Evolutionary conservation across 75 land plant species (phyloP).

Genomic region (Adiantum capillusveneris): DNA sequence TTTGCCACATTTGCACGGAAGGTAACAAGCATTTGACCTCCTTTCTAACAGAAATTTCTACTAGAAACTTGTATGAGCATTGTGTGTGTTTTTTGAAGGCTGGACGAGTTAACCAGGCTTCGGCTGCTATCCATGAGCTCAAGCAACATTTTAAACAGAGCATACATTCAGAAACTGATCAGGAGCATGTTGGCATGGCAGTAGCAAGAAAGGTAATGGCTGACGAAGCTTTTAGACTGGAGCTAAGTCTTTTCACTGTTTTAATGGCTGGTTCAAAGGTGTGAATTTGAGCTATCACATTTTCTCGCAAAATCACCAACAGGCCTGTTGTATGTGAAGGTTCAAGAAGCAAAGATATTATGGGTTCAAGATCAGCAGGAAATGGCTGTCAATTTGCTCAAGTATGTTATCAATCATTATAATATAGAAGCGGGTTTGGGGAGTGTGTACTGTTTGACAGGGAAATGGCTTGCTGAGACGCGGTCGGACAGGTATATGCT

Average conservation of each 20-base stretch:
- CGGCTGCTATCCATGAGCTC: conserved; percentile 72
- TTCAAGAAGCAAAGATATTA: conserved; percentile 93
- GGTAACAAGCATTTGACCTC: conserved; percentile 28
- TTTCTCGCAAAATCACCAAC: too few species aligned
- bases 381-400: conserved; percentile 80
- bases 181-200: too few species aligned
- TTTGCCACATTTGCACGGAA: conserved; percentile 75
- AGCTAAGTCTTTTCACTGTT: too few species aligned
- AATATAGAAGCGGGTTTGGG: conserved; percentile 36
- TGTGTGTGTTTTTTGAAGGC: conserved; percentile 35
- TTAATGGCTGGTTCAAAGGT: too few species aligned
- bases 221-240: too few species aligned
- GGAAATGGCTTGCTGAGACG: conserved; percentile 96
- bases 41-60: neutral
- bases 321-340: too few species aligned
- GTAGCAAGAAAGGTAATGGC: too few species aligned
- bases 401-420: conserved; percentile 49
- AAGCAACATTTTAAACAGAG: conserved; percentile 47
- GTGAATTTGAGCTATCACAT: too few species aligned
- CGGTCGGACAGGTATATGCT: conserved; percentile 95
- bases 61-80: neutral
- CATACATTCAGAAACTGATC: too few species aligned
- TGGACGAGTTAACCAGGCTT: conserved; percentile 69
- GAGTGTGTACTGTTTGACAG: conserved; percentile 71
- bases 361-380: conserved; percentile 81